Evolutionary conservation across 306 rosid genomes (phyloP), one percentile per base, ranked within the genome.

Genomic region (Adenanthera pavonina): DNA sequence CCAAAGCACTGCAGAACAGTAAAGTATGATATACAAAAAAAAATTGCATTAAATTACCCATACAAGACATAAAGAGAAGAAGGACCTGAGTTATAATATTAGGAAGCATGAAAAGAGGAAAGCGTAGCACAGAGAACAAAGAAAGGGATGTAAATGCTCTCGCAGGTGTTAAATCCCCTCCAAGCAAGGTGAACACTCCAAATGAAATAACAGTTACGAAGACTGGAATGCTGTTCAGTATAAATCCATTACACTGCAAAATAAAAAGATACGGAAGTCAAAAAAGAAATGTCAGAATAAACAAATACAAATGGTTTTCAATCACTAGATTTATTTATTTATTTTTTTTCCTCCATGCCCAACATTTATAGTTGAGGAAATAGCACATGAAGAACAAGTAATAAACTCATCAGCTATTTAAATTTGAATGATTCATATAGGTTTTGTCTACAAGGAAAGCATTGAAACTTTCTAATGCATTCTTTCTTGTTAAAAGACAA

Each of bases 61-160:
- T n/a, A 53, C 33, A 36, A 52, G 60, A 19, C 33, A 6, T n/a
- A 69, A 73, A 76, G 49, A 67, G 76, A 38, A 33, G 47, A 74
- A 59, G 76, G 84, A 95, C 99, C 99, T 93, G 99, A 65, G 98
- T 95, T 81, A 95, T 95, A 46, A 90, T 92, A 86, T 95, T 93
- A 43, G 99, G 99, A 85, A 95, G 99, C 97, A 95, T 88, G 89
- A 92, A 95, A 56, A 95, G 95, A 71, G 99, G 99, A 87, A 93
- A 95, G 52, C 98, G 98, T 70, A 95, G 94, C 88, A 95, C 99
- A 51, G 98, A 83, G 87, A 93, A 95, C 85, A 95, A 90, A 77
- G 99, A 93, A 77, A 95, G 92, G 8, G 99, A 93, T 46, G 99
- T 95, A 83, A 95, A 95, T 70, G 99, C 99, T 87, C 94, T 89